These are phyloP conservation scores for Brasilioporus rufonigricans DNA, from an alignment of 768 basidiomycete genomes.

Conservation along the genomic window DNA sequence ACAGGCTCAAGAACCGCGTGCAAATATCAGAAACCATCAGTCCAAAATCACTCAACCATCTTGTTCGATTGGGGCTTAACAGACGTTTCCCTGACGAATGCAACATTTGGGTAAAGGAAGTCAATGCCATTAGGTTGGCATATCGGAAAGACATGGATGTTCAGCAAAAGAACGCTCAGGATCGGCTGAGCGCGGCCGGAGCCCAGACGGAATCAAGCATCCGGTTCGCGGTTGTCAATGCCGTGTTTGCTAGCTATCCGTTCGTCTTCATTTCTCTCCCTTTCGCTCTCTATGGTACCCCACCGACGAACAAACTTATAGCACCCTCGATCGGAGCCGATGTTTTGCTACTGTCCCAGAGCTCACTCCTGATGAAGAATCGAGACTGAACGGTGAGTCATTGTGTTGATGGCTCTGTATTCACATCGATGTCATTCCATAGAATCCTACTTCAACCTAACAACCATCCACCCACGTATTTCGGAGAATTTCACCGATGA, in stretches of 20 bases:
- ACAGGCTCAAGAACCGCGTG: slow-evolving; percentile 27
- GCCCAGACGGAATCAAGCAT: slow-evolving; percentile 17
- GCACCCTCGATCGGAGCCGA: slow-evolving; percentile 18
- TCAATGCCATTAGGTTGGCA: slow-evolving; percentile 5
- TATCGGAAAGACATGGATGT: neutral
- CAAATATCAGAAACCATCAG: slow-evolving; percentile 23
- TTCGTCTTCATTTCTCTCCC: slow-evolving; percentile 3
- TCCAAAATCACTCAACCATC: slow-evolving; percentile 26
- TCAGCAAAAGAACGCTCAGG: slow-evolving; percentile 13
- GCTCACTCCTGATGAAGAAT: slow-evolving; percentile 16
- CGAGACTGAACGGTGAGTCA: slow-evolving; percentile 10
- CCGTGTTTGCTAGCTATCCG: slow-evolving; percentile 27
- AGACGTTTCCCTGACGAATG: slow-evolving; percentile 28
- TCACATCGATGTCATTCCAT: neutral
- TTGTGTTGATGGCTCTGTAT: neutral
- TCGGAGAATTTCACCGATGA: slow-evolving; percentile 20
- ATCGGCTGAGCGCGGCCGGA: slow-evolving; percentile 8
- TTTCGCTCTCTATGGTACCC: neutral
- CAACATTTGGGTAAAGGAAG: slow-evolving; percentile 22
- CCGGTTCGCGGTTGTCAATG: slow-evolving; percentile 25
- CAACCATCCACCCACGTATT: slow-evolving; percentile 16
- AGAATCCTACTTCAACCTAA: slow-evolving; percentile 21
- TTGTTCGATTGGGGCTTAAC: slow-evolving; percentile 32
- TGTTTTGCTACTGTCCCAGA: slow-evolving; percentile 13
- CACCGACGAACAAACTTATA: neutral